Percentiles rank a stretch among this genome's conserved stretches.
Evolutionary conservation across 768 basidiomycete species (phyloP).

Genomic region (Lanmaoa pseudosensibilis): DNA sequence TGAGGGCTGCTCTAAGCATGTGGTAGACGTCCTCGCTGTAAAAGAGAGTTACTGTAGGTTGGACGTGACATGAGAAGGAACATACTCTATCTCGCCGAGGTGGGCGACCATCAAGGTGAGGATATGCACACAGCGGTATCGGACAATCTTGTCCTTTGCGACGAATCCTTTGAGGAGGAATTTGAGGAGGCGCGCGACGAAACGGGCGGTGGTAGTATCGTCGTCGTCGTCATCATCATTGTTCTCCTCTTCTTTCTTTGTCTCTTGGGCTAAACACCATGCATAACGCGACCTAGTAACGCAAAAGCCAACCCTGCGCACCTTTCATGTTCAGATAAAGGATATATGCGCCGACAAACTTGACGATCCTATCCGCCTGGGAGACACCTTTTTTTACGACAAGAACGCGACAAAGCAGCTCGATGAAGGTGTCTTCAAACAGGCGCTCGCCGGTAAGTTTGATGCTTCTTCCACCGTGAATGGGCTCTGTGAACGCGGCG

Average conservation of each 20-base stretch:
- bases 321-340: conserved; percentile 77
- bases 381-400: conserved; percentile 77
- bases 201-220: conserved; percentile 68
- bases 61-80: not conserved
- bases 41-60: not conserved
- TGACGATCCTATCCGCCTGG: conserved; percentile 74
- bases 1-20: conserved; percentile 56
- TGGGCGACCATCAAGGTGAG: conserved; percentile 77
- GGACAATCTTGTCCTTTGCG: conserved; percentile 84
- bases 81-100: conserved; percentile 85
- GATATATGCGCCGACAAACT: conserved; percentile 80
- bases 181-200: conserved; percentile 63
- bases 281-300: not conserved
- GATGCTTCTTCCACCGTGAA: conserved; percentile 47
- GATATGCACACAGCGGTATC: conserved; percentile 77
- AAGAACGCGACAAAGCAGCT: conserved; percentile 59
- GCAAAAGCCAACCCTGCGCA: conserved; percentile 29
- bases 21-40: conserved; percentile 75
- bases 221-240: conserved; percentile 56
- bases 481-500: conserved; percentile 48
- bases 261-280: conserved; percentile 37
- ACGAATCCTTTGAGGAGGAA: conserved; percentile 76
- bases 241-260: conserved; percentile 32
- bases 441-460: conserved; percentile 73
- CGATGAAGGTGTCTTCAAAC: conserved; percentile 68